Base-by-base conservation (phyloP, 371 early-diverging fungal genomes). In the Lichtheimia ornata region DNA sequence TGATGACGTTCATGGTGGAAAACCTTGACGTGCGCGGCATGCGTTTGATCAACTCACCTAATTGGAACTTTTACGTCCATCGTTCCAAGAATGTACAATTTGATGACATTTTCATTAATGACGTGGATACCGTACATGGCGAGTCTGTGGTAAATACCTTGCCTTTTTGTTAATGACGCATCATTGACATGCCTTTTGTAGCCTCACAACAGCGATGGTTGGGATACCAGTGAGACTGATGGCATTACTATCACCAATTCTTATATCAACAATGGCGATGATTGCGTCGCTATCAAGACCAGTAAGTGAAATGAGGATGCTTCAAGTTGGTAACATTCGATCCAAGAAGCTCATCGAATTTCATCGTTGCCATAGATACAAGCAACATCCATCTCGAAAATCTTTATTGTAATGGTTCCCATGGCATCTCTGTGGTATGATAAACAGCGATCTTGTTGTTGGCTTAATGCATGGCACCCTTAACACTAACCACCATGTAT, bases 331-430 rank as follows among this genome's bases (percentile, higher is more conserved):
- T 2, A 35, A 5, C n/a, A 25, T 15, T 13, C 22, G 27, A 61
- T 47, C 15, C 25, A 11, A 0, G 0, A 9, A 35, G 9, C 35
- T 6, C 11, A 35, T 5, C 11, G 35, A 11, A 35, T 35, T 9
- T 11, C 5, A 28, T 35, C 35, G 2, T 35, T 27, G 4, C 6
- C n/a, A n/a, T 59, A 63, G 64, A 67, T 22, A 57, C 64, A 17
- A 61, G 62, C 50, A 49, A 69, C 40, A 58, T 64, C 28, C 43
- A 40, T 17, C 55, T 69, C 5, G 50, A 61, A 11, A 69, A 69
- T 49, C n/a, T 69, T 18, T 56, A 60, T 22, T 69, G 69, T 17
- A 69, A 65, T 55, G 69, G 69, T 3, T 69, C 69, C 7, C 69
- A 69, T 18, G 69, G 69, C 43, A 65, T 69, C 15, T 69, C 69